Evolutionary conservation across 495 filamentous ascomycete genomes (phyloP).

Genomic region (Darksidea phi): DNA sequence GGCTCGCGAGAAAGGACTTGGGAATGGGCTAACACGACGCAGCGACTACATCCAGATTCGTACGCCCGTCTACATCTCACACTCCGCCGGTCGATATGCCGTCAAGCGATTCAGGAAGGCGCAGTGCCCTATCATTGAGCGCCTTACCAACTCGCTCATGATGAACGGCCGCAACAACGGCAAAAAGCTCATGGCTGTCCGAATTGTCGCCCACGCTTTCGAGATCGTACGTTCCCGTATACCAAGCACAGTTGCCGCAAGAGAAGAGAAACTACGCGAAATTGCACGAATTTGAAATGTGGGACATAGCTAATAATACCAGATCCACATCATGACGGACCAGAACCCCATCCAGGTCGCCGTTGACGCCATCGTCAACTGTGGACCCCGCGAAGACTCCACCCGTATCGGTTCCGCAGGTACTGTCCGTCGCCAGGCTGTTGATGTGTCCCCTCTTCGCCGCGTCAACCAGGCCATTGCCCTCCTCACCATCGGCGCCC

Average conservation of each 20-base stretch:
- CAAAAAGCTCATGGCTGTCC: constrained; percentile 99
- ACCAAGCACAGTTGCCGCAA: neutral
- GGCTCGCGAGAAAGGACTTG: neutral
- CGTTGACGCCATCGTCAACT: constrained; percentile 99
- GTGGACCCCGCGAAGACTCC: constrained; percentile 97
- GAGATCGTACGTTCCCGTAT: constrained; percentile 77
- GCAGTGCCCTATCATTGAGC: constrained; percentile 99
- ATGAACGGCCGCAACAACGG: constrained; percentile 99
- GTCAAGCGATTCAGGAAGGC: constrained; percentile 99
- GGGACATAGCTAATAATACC: constrained; percentile 28
- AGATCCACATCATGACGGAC: constrained; percentile 99
- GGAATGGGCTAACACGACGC: constrained; percentile 46
- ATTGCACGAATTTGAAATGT: constrained; percentile 12
- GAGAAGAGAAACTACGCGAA: constrained; percentile 4
- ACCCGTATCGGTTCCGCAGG: constrained; percentile 99
- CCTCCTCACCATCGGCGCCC: constrained; percentile 94
- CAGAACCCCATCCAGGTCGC: constrained; percentile 99
- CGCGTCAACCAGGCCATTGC: constrained; percentile 99
- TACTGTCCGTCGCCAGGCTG: constrained; percentile 99
- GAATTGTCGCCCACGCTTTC: constrained; percentile 97
- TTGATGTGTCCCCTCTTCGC: constrained; percentile 98
- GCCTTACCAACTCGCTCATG: constrained; percentile 99
- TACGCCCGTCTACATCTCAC: constrained; percentile 94
- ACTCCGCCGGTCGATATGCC: constrained; percentile 98
- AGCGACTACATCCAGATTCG: constrained; percentile 99